A percentile compares a stretch with the other conserved stretches of the same genome.
phyloP scores from a whole-genome alignment of 2,329 filamentous ascomycete genomes.

The Fusarium nygamai region DNA sequence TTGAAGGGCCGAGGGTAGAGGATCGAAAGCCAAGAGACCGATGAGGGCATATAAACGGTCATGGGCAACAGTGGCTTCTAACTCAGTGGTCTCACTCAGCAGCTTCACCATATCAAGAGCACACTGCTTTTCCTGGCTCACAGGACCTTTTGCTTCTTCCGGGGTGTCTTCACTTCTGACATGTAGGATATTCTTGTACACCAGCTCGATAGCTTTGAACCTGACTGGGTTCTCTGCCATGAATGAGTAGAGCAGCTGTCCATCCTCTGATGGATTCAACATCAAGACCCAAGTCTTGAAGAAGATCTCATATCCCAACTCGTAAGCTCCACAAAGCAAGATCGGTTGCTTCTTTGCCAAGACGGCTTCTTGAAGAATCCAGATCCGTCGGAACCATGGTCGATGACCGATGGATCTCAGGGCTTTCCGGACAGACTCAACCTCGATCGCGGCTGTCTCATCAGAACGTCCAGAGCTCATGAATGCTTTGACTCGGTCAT shows the following conservation, averaged over 20 bases:
- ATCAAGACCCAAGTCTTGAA: conserved; percentile 17
- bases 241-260: conserved; percentile 6
- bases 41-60: conserved; percentile 14
- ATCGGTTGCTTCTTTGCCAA: not conserved
- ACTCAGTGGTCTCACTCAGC: not conserved
- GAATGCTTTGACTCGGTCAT: not conserved
- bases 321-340: not conserved
- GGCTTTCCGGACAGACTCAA: not conserved
- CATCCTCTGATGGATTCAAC: not conserved
- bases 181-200: not conserved
- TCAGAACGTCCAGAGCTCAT: not conserved
- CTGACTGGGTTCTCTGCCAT: not conserved
- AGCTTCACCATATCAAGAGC: not conserved
- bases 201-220: conserved; percentile 2
- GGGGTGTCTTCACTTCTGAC: fast-evolving
- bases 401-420: not conserved
- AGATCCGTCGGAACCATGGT: conserved; percentile 19
- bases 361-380: conserved; percentile 25
- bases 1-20: not conserved
- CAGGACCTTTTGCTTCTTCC: fast-evolving
- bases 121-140: not conserved
- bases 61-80: conserved; percentile 21
- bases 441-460: fast-evolving
- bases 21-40: conserved; percentile 8
- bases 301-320: conserved; percentile 1